phyloP scores from a whole-genome alignment of 2,329 filamentous ascomycete species.

The Diaporthe australafricana region DNA sequence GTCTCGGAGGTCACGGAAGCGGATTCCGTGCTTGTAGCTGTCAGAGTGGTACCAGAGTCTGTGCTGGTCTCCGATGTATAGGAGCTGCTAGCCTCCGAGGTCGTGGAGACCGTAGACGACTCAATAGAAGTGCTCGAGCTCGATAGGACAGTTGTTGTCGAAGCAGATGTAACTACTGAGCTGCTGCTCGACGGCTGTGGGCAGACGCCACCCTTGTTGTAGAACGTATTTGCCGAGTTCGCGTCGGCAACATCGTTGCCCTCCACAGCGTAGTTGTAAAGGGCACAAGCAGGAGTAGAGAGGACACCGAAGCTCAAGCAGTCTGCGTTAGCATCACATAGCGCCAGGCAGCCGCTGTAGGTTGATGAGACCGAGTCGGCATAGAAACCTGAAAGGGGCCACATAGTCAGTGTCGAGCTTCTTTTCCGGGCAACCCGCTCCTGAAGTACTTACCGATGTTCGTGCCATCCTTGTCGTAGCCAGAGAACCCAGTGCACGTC shows the following conservation, averaged over 20 bases:
- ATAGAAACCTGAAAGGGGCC: slow-evolving; percentile 21
- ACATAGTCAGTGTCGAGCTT: neutral
- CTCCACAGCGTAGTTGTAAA: slow-evolving; percentile 34
- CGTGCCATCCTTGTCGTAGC: slow-evolving; percentile 30
- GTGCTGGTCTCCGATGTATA: neutral
- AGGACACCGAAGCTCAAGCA: slow-evolving; percentile 36
- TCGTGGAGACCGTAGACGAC: neutral
- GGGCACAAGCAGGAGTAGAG: slow-evolving; percentile 28
- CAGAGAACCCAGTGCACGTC: slow-evolving; percentile 30
- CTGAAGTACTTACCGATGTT: slow-evolving; percentile 30
- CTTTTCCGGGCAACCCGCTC: no score
- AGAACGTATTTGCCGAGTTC: slow-evolving; percentile 32
- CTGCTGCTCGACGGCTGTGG: slow-evolving; percentile 22
- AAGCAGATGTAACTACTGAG: neutral
- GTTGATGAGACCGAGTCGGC: slow-evolving; percentile 34
- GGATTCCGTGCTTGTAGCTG: neutral
- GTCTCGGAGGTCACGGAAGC: no score
- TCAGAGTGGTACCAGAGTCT: slow-evolving; percentile 4
- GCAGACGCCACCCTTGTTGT: slow-evolving; percentile 33
- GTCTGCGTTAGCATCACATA: slow-evolving; percentile 31
- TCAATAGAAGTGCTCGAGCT: slow-evolving; percentile 5
- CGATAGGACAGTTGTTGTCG: neutral
- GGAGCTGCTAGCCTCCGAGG: neutral
- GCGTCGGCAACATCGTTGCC: slow-evolving; percentile 29
- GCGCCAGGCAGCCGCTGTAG: slow-evolving; percentile 32